phyloP scores from a whole-genome alignment of 306 rosid genomes.

The Glycine tomentella region DNA sequence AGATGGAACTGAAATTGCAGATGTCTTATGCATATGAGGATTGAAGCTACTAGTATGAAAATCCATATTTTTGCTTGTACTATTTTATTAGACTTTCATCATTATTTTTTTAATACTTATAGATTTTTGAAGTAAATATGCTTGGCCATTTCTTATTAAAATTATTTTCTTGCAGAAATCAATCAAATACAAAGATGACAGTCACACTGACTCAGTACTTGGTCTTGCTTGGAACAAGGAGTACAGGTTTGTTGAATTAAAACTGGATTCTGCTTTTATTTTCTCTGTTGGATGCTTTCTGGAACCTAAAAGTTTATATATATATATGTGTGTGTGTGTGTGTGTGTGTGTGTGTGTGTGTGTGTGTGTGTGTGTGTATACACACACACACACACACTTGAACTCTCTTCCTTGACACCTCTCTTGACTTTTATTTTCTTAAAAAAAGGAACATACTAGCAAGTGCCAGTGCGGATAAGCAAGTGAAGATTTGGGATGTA shows the following conservation, averaged over 20 bases:
- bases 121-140: background rate
- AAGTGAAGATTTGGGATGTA: conserved; percentile 91
- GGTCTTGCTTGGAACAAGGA: conserved; percentile 98
- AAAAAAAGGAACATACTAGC: conserved; percentile 82
- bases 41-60: conserved; percentile 6
- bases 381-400: background rate
- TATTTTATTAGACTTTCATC: conserved; percentile 31
- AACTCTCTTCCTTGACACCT: conserved; percentile 12
- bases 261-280: conserved; percentile 36
- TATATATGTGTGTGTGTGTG: too few relatives aligned
- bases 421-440: conserved; percentile 2
- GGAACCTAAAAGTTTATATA: too few relatives aligned
- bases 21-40: conserved; percentile 14
- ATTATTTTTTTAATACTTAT: conserved; percentile 13
- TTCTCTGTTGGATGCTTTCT: conserved; percentile 32
- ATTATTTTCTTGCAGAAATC: conserved; percentile 58
- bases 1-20: conserved; percentile 16
- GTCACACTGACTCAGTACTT: conserved; percentile 89
- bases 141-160: conserved; percentile 20
- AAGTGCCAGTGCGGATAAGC: conserved; percentile 92
- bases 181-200: conserved; percentile 73
- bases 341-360: too few relatives aligned
- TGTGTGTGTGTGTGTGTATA: too few relatives aligned
- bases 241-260: conserved; percentile 63
- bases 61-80: conserved; percentile 3